A percentile compares a stretch with the other conserved stretches of the same genome.
phyloP scores from a whole-genome alignment of 2,329 filamentous ascomycete genomes.

The Pseudogymnoascus sp. region DNA sequence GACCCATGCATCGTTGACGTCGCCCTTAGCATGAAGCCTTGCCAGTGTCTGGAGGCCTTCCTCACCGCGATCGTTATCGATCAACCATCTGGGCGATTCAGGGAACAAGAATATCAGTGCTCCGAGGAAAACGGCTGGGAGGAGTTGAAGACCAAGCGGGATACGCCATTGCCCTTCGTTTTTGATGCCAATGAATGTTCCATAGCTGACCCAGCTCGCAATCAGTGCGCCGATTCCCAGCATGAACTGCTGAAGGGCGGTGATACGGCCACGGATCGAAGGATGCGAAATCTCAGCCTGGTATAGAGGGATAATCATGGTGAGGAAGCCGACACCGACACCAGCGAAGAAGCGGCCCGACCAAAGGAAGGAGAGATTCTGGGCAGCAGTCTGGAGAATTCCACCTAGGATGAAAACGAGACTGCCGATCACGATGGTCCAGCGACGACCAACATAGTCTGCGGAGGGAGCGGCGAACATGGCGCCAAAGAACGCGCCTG shows the following conservation, averaged over 20 bases:
- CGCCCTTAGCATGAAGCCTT: constrained; percentile 51
- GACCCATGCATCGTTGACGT: constrained; percentile 53
- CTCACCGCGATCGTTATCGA: constrained; percentile 50
- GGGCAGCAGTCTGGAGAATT: constrained; percentile 62
- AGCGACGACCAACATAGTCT: constrained; percentile 63
- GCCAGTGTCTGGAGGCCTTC: constrained; percentile 51
- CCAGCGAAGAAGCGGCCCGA: constrained; percentile 64
- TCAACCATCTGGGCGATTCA: constrained; percentile 53
- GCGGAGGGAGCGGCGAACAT: constrained; percentile 62
- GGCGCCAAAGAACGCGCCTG: constrained; percentile 49
- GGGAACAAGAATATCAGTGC: constrained; percentile 56
- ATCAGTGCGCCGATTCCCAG: constrained; percentile 65
- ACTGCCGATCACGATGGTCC: constrained; percentile 65
- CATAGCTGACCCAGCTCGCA: constrained; percentile 68
- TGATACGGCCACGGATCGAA: constrained; percentile 65
- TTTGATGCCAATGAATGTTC: constrained; percentile 29
- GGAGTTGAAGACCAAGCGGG: constrained; percentile 46
- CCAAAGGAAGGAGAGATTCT: constrained; percentile 53
- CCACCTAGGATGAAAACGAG: constrained; percentile 67
- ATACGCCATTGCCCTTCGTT: constrained; percentile 22
- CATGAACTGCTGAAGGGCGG: constrained; percentile 75
- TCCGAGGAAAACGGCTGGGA: constrained; percentile 49
- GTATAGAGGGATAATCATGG: constrained; percentile 51
- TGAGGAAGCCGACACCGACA: constrained; percentile 44
- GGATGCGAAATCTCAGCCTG: constrained; percentile 76